These are phyloP conservation scores for Madurella fahalii DNA, from an alignment of 2,329 filamentous ascomycete species.

Conservation along the genomic window DNA sequence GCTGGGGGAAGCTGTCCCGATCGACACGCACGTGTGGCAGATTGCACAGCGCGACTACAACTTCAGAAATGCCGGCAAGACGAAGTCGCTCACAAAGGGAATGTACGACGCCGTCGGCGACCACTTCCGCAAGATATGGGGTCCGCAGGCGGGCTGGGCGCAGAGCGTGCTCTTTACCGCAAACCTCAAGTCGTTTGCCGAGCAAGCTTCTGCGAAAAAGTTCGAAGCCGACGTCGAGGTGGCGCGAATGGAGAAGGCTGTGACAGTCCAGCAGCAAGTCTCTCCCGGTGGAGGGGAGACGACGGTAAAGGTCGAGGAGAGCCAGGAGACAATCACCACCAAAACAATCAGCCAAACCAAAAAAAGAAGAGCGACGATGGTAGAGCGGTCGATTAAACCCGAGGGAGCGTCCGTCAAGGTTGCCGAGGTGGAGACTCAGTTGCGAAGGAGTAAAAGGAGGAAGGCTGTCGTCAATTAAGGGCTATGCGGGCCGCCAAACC, in stretches of 20 bases:
- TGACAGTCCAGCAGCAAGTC: background rate
- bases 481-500: too few species aligned
- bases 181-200: conserved; percentile 80
- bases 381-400: background rate
- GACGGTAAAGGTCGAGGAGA: background rate
- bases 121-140: conserved; percentile 87
- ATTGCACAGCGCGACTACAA: conserved; percentile 95
- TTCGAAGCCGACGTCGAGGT: conserved; percentile 29
- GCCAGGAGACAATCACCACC: background rate
- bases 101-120: conserved; percentile 89
- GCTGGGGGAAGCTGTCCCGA: conserved; percentile 94
- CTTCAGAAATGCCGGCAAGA: conserved; percentile 72
- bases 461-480: background rate
- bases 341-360: background rate
- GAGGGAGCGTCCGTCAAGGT: background rate
- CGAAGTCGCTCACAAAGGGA: conserved; percentile 77
- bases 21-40: conserved; percentile 98
- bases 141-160: conserved; percentile 91
- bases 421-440: background rate
- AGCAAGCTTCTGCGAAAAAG: conserved; percentile 46
- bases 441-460: conserved; percentile 13
- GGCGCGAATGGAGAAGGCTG: conserved; percentile 14
- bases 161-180: conserved; percentile 96
- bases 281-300: background rate
- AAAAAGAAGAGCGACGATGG: conserved; percentile 3